A percentile compares a stretch with the other conserved stretches of the same genome.
phyloP scores from a whole-genome alignment of 1,139 yeast species.

The Geotrichum bryndzae region DNA sequence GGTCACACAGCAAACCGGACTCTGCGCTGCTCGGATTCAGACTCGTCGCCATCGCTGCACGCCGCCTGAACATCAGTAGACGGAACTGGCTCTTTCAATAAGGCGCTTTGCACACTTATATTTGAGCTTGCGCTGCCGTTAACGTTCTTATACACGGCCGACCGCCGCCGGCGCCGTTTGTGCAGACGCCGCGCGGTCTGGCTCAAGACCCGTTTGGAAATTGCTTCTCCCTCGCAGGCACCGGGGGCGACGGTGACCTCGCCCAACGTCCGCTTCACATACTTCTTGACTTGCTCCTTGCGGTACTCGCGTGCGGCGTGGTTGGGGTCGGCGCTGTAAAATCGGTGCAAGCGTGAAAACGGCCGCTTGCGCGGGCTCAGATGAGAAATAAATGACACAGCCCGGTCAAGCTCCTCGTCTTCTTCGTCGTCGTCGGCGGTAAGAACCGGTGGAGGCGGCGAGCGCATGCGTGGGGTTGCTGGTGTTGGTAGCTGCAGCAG shows the following conservation, averaged over 20 bases:
- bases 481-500: background rate
- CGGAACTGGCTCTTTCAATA: background rate
- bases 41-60: background rate
- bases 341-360: background rate
- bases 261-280: background rate
- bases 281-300: slow-evolving; percentile 3
- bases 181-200: background rate
- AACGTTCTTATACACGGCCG: background rate
- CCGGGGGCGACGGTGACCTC: background rate
- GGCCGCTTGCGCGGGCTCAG: background rate
- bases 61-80: background rate
- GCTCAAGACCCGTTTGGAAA: background rate
- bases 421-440: background rate
- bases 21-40: background rate
- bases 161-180: background rate
- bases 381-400: background rate
- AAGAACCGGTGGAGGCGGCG: slow-evolving; percentile 4
- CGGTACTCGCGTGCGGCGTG: slow-evolving; percentile 4
- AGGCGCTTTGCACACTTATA: background rate
- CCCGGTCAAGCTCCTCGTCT: background rate
- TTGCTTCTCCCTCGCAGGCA: background rate
- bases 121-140: background rate
- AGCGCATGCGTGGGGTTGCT: background rate
- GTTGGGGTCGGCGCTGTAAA: background rate
- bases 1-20: slow-evolving; percentile 14